Conservation (phyloP, 2,329 filamentous ascomycete species). For the Aspergillus sp. region DNA sequence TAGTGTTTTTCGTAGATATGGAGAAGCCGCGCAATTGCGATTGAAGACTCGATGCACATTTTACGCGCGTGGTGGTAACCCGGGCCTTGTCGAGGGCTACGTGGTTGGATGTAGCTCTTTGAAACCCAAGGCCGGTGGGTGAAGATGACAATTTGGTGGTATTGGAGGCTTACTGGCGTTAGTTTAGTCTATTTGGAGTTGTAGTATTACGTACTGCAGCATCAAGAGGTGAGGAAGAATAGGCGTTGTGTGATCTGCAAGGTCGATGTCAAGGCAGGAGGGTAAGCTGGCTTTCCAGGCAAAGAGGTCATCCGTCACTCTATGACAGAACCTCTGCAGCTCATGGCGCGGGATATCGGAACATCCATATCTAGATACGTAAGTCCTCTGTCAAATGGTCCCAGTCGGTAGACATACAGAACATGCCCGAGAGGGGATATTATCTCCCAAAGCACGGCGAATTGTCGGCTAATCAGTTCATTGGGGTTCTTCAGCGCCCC, state of each 20-base stretch:
- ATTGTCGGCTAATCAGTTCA: slow-evolving; percentile 38
- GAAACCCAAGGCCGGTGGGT: slow-evolving; percentile 48
- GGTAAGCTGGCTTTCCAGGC: slow-evolving; percentile 44
- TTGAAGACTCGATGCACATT: slow-evolving; percentile 45
- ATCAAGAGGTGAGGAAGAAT: slow-evolving; percentile 43
- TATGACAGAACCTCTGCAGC: slow-evolving; percentile 35
- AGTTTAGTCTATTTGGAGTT: background rate
- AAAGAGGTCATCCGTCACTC: slow-evolving; percentile 39
- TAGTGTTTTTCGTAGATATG: slow-evolving; percentile 44
- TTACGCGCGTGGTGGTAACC: slow-evolving; percentile 46
- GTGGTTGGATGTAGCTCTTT: slow-evolving; percentile 43
- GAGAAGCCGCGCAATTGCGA: slow-evolving; percentile 41
- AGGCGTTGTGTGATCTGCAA: slow-evolving; percentile 32
- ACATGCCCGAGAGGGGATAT: slow-evolving; percentile 45
- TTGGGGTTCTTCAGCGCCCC: slow-evolving; percentile 30
- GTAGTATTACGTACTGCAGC: slow-evolving; percentile 33
- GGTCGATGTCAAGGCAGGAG: slow-evolving; percentile 36
- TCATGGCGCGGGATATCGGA: slow-evolving; percentile 40
- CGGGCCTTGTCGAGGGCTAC: slow-evolving; percentile 41
- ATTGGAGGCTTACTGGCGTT: slow-evolving; percentile 37
- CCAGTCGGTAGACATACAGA: slow-evolving; percentile 26
- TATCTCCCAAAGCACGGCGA: slow-evolving; percentile 45
- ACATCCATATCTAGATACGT: slow-evolving; percentile 33
- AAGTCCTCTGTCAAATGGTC: slow-evolving; percentile 4
- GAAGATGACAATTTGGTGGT: slow-evolving; percentile 46